phyloP scores from a whole-genome alignment of 352 stramenopile genomes.

The Stramenopiles sp. region DNA sequence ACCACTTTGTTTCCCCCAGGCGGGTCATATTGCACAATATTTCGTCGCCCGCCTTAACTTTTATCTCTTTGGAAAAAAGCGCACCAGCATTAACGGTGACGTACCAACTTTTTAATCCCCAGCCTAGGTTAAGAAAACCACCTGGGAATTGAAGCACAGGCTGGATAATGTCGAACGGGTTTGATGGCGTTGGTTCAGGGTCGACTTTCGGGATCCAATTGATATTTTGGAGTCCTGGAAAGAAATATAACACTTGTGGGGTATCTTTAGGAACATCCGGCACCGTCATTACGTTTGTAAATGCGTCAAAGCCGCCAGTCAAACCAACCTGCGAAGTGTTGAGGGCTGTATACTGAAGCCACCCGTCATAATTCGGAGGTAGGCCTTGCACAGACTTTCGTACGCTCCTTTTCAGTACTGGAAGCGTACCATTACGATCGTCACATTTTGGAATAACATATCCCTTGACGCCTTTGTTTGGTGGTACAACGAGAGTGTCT shows the following conservation, averaged over 20 bases:
- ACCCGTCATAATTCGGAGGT: slow-evolving; percentile 3
- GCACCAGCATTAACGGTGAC: slow-evolving; percentile 8
- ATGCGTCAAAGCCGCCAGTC: not conserved
- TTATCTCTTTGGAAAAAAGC: not conserved
- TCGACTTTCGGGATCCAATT: slow-evolving; percentile 12
- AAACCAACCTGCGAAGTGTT: not conserved
- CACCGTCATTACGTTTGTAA: not conserved
- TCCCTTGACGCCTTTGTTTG: not conserved
- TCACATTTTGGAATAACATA: not conserved
- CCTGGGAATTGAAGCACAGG: not conserved
- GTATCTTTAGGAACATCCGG: not conserved
- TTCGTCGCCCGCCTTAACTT: not conserved
- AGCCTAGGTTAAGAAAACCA: not conserved
- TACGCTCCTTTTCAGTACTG: not conserved
- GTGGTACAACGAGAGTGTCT: not conserved
- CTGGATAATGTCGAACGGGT: slow-evolving; percentile 7
- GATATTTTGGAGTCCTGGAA: slow-evolving; percentile 11
- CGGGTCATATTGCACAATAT: slow-evolving; percentile 12
- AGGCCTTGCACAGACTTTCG: not conserved
- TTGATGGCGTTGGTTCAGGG: not conserved
- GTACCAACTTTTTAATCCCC: slow-evolving; percentile 11
- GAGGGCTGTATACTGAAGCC: not conserved
- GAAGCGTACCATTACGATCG: not conserved
- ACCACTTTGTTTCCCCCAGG: not conserved
- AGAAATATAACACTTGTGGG: not conserved